phyloP scores from a whole-genome alignment of 1,284 basidiomycete genomes.

The Naganishia sp. region DNA sequence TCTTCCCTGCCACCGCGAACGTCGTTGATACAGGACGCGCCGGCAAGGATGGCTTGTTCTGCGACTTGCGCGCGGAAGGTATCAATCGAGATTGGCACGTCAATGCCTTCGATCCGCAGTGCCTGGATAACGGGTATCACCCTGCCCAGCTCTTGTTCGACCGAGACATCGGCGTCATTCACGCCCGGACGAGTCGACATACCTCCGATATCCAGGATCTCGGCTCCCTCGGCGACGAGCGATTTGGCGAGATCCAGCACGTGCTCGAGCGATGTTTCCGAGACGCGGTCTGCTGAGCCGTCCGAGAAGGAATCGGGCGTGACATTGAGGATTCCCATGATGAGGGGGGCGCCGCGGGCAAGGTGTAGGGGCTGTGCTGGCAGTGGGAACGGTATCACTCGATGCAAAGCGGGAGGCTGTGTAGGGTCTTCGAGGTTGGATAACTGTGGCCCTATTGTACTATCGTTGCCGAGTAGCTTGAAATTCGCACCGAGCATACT shows the following conservation, averaged over 20 bases:
- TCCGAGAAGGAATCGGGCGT: conserved; percentile 99
- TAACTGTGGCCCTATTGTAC: conserved; percentile 60
- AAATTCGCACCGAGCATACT: conserved; percentile 59
- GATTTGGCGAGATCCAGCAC: conserved; percentile 40
- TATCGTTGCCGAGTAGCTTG: conserved; percentile 63
- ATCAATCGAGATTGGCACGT: conserved; percentile 77
- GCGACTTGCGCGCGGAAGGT: conserved; percentile 89
- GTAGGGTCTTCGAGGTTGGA: conserved; percentile 62
- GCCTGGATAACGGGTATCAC: conserved; percentile 71
- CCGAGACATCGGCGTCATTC: conserved; percentile 64
- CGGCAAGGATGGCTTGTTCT: conserved; percentile 70
- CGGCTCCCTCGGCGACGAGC: conserved; percentile 61
- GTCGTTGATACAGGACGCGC: conserved; percentile 94
- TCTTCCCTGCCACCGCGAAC: conserved; percentile 70
- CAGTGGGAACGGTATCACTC: conserved; percentile 46
- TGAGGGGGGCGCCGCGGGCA: conserved; percentile 58
- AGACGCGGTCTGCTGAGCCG: conserved; percentile 54
- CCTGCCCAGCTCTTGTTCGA: conserved; percentile 71
- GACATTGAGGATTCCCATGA: conserved; percentile 94
- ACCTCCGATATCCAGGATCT: conserved; percentile 90
- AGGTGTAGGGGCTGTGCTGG: conserved; percentile 61
- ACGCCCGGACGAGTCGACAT: conserved; percentile 81
- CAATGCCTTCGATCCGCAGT: conserved; percentile 49
- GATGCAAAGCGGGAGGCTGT: conserved; percentile 58
- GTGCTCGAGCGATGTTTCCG: conserved; percentile 10